Conservation (phyloP, 148 eudicot species). For the Linanthus parryae region DNA sequence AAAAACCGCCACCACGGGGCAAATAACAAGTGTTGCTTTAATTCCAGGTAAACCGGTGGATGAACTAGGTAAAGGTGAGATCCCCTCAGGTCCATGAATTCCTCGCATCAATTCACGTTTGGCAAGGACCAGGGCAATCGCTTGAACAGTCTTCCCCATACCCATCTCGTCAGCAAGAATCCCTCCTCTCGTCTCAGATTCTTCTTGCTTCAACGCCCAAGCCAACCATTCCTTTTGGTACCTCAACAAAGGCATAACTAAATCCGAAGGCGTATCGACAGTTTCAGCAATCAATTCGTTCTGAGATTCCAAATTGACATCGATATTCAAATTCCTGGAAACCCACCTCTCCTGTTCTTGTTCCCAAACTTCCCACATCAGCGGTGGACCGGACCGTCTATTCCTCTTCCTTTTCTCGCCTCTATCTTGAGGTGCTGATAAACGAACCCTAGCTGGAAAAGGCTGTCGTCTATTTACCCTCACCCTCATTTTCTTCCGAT, state of each 20-base stretch:
- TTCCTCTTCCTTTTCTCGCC: constrained; percentile 36
- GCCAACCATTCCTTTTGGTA: constrained; percentile 97
- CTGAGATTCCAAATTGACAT: constrained; percentile 40
- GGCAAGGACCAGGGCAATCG: constrained; percentile 90
- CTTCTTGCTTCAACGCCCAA: constrained; percentile 92
- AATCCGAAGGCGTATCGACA: constrained; percentile 52
- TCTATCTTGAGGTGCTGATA: too few relatives aligned
- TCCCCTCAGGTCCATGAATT: constrained; percentile 18
- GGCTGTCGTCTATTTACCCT: too few relatives aligned
- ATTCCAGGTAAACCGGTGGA: constrained; percentile 39
- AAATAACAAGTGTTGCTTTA: constrained; percentile 77
- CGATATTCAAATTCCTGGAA: constrained; percentile 28
- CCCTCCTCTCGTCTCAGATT: constrained; percentile 65
- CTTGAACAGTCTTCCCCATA: constrained; percentile 93
- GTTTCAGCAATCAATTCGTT: constrained; percentile 45
- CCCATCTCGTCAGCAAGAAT: constrained; percentile 99
- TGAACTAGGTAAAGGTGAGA: constrained; percentile 25
- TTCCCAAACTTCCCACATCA: constrained; percentile 83
- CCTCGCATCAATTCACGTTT: constrained; percentile 48
- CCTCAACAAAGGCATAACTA: constrained; percentile 63
- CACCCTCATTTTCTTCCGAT: too few relatives aligned
- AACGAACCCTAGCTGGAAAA: too few relatives aligned
- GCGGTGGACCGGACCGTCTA: constrained; percentile 20
- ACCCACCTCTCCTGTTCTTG: constrained; percentile 66
- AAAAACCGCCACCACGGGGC: constrained; percentile 72